Conservation (phyloP, 768 basidiomycete genomes). For the Mrakia gelida region DNA sequence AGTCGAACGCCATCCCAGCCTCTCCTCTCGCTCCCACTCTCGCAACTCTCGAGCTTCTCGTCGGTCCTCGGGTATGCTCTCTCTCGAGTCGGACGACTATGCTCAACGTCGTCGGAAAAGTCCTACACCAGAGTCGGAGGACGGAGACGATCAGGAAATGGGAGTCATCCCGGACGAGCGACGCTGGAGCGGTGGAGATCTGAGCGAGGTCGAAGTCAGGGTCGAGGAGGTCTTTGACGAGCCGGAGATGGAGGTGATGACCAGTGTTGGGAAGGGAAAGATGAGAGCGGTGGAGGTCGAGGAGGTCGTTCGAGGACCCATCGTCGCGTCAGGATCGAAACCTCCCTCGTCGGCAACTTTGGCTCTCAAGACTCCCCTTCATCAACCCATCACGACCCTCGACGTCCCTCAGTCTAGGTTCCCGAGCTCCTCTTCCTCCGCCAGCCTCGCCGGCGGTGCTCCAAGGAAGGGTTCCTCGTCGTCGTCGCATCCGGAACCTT, state of each 20-base stretch:
- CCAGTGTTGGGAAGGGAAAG: background rate
- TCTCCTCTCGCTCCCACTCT: slow-evolving; percentile 4
- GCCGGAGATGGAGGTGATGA: background rate
- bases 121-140: slow-evolving; percentile 11
- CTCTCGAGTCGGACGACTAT: background rate
- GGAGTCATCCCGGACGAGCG: slow-evolving; percentile 7
- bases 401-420: background rate
- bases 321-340: background rate
- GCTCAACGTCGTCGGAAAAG: background rate
- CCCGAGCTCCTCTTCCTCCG: background rate
- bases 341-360: background rate
- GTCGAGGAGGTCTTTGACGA: background rate
- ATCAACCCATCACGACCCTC: background rate
- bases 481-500: background rate
- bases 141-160: slow-evolving; percentile 1
- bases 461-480: background rate
- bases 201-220: background rate
- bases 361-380: slow-evolving; percentile 6
- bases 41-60: slow-evolving; percentile 6
- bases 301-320: background rate
- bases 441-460: background rate
- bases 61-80: slow-evolving; percentile 9
- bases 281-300: background rate
- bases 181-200: background rate
- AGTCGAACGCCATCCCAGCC: background rate